Evolutionary conservation across 2,329 filamentous ascomycete genomes (phyloP), one percentile per base, ranked within the genome.

Genomic region (Nothophoma quercina): DNA sequence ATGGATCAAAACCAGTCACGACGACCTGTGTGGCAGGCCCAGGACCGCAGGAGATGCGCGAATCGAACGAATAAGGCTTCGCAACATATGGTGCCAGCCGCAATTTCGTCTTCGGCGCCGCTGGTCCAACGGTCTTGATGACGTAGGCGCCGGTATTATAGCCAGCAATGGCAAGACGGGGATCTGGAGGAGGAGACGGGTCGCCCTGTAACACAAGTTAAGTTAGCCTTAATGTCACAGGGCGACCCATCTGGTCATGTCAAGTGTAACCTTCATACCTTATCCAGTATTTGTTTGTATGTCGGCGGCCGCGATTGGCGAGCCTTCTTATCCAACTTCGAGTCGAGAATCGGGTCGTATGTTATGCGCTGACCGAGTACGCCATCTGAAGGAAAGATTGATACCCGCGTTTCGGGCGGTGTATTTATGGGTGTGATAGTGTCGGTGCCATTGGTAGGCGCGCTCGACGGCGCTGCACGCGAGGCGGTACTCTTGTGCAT

Each of bases 1-100:
- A 79, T 6, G 93, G 93, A 74, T 98, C 95, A 72, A 97, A 97
- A n/a, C 92, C 91, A n/a, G 88, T 93, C 16, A 97, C 91, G 4
- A 98, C 88, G 40, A 99, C 86, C 71, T 96, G 91, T 2, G 89
- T 91, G 2, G 95, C 91, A 12, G 93, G 93, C 0, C 91, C 91
- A 19, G 92, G 91, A 0, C 93, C 93, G 64, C 96, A 86, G 2
- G 93, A 96, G 4, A 91, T 91, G 64, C 86, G 86, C 5, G 87
- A 78, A 71, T 98, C 93, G 75, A 91, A 95, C 21, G 85, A 77
- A 74, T 96, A 97, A 18, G 89, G 88, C 70, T 86, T 90, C 43
- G 96, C 78, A 55, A 88, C 87, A 75, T 96, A 96, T 1, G 89
- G 89, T 22, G 88, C 84, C 63, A 83, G 85, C 69, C 84, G 88